A percentile compares a stretch with the other conserved stretches of the same genome.
Evolutionary conservation across 2,329 filamentous ascomycete species (phyloP).

Genomic region (Decorospora gaudefroyi): DNA sequence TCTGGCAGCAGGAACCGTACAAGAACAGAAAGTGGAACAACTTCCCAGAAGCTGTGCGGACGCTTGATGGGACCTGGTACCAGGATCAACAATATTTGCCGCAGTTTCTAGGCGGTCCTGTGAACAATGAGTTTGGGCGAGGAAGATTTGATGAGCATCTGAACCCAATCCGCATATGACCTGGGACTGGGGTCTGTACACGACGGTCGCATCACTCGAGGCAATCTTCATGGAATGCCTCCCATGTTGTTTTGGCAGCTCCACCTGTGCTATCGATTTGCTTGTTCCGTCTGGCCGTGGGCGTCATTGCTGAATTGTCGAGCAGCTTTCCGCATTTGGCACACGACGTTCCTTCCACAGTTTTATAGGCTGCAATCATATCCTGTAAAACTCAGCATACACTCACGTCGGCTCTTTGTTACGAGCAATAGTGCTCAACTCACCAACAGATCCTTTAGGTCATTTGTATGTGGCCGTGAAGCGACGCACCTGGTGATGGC

Average conservation of each 20-base stretch:
- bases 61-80: slow-evolving; percentile 36
- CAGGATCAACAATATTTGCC: slow-evolving; percentile 27
- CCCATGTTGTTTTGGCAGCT: slow-evolving; percentile 33
- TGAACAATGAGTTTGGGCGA: slow-evolving; percentile 8
- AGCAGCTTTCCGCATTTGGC: slow-evolving; percentile 41
- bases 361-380: slow-evolving; percentile 49
- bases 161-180: no score
- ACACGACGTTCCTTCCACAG: slow-evolving; percentile 36
- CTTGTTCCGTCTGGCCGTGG: slow-evolving; percentile 42
- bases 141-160: no score
- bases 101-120: slow-evolving; percentile 2
- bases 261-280: slow-evolving; percentile 25
- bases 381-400: slow-evolving; percentile 34
- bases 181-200: no score
- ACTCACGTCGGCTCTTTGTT: neutral
- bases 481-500: slow-evolving; percentile 44
- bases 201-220: slow-evolving; percentile 20
- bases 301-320: slow-evolving; percentile 31
- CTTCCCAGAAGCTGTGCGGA: slow-evolving; percentile 35
- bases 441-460: slow-evolving; percentile 45
- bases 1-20: slow-evolving; percentile 36
- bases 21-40: slow-evolving; percentile 12
- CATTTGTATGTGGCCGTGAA: slow-evolving; percentile 38
- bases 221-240: slow-evolving; percentile 47
- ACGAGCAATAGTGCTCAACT: slow-evolving; percentile 4